Evolutionary conservation across 2,329 filamentous ascomycete genomes (phyloP).

Genomic region (Coniochaeta sp.): DNA sequence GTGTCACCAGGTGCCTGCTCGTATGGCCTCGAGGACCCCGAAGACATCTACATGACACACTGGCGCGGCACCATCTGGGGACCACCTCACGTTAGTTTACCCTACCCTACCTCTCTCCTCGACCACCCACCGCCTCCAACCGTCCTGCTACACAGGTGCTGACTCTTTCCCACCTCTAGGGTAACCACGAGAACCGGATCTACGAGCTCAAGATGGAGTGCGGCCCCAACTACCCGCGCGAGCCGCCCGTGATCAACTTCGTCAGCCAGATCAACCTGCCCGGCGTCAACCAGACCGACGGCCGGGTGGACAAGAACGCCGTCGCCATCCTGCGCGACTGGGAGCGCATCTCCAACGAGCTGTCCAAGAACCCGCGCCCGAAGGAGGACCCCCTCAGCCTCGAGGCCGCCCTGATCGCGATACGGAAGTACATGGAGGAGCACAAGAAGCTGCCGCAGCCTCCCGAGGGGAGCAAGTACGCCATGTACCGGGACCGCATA

Average conservation of each 20-base stretch:
- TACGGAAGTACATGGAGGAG: constrained; percentile 63
- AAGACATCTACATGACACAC: constrained; percentile 94
- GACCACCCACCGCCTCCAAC: background rate
- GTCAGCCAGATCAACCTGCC: constrained; percentile 94
- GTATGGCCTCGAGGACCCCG: constrained; percentile 87
- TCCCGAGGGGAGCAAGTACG: constrained; percentile 63
- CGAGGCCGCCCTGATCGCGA: constrained; percentile 26
- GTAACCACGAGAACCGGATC: constrained; percentile 93
- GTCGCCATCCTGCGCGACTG: constrained; percentile 82
- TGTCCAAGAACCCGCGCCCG: constrained; percentile 21
- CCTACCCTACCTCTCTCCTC: background rate
- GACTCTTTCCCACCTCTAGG: constrained; percentile 44
- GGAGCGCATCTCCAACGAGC: constrained; percentile 92
- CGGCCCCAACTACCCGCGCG: constrained; percentile 80
- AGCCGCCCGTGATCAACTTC: constrained; percentile 85
- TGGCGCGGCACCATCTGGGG: constrained; percentile 98
- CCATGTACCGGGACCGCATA: constrained; percentile 21
- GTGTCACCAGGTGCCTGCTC: constrained; percentile 83
- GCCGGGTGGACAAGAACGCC: constrained; percentile 76
- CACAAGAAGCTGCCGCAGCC: constrained; percentile 97
- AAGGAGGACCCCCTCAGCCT: constrained; percentile 26
- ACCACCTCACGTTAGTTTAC: constrained; percentile 74
- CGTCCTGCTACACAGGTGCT: background rate
- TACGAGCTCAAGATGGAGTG: constrained; percentile 98
- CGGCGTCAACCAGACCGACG: constrained; percentile 75